Evolutionary conservation across 257 asterid genomes (phyloP).

Genomic region (Solanum peruvianum): DNA sequence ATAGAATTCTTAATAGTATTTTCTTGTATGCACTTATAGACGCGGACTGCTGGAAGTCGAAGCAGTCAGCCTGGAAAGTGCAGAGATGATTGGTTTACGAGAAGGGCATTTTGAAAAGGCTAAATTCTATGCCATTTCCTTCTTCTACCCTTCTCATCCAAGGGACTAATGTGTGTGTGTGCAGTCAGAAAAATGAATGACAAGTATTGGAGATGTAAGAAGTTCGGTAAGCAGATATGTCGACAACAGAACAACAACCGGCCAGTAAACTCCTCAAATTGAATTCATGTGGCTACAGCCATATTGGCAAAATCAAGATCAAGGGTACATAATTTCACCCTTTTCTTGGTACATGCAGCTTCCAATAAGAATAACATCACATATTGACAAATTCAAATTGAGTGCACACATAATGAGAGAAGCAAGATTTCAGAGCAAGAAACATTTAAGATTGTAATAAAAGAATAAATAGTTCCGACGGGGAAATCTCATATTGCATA

Average conservation of each 20-base stretch:
- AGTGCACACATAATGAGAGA: not conserved
- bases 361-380: not conserved
- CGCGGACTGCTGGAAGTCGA: constrained; percentile 1
- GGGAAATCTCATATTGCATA: not conserved
- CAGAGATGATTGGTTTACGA: not conserved
- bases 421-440: not conserved
- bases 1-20: not conserved
- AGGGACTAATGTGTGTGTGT: not conserved
- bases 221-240: constrained; percentile 27
- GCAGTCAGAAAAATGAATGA: not conserved
- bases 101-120: constrained; percentile 6
- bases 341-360: constrained; percentile 43
- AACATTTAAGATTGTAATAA: not conserved
- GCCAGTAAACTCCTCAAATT: constrained; percentile 39
- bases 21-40: not conserved
- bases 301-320: constrained; percentile 32
- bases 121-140: not conserved
- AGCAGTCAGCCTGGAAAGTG: constrained; percentile 19
- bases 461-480: not conserved
- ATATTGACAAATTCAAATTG: not conserved
- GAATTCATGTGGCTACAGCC: constrained; percentile 36
- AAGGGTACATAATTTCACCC: constrained; percentile 19
- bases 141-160: constrained; percentile 1
- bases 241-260: constrained; percentile 39
- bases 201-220: not conserved